A percentile compares a stretch with the other conserved stretches of the same genome.
Conservation (phyloP, 441 rosid species). For the Pelargonium fulgidum region DNA sequence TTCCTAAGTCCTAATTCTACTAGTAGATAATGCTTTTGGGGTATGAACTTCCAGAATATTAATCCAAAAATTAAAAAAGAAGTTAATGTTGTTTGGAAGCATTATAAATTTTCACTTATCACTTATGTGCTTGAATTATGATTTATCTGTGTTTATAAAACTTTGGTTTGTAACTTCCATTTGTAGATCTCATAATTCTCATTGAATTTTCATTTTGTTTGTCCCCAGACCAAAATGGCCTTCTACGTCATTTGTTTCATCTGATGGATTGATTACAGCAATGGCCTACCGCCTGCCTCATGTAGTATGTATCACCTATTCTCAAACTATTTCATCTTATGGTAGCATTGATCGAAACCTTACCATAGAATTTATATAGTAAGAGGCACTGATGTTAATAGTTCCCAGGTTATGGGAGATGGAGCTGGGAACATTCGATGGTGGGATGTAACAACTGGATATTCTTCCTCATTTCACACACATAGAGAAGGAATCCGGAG, state of each 20-base stretch:
- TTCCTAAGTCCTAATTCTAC: not conserved
- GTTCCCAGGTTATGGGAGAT: constrained; percentile 97
- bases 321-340: constrained; percentile 16
- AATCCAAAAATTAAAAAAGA: not conserved
- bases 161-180: constrained; percentile 14
- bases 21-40: not conserved
- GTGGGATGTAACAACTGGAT: constrained; percentile 99
- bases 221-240: constrained; percentile 95
- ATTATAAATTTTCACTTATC: not conserved
- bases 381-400: constrained; percentile 20
- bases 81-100: not conserved
- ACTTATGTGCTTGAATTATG: not conserved
- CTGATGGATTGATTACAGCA: constrained; percentile 94
- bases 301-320: constrained; percentile 56
- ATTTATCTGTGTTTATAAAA: not conserved
- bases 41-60: not conserved
- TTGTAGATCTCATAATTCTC: constrained; percentile 27
- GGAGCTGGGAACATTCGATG: constrained; percentile 92
- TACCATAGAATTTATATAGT: constrained; percentile 21
- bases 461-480: constrained; percentile 87
- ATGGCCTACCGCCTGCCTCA: constrained; percentile 99
- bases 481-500: constrained; percentile 91
- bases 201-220: constrained; percentile 26
- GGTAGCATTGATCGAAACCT: constrained; percentile 12
- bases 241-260: constrained; percentile 83